Evolutionary conservation across 768 basidiomycete species (phyloP).

Genomic region (Coprinopsis strossmayeri): DNA sequence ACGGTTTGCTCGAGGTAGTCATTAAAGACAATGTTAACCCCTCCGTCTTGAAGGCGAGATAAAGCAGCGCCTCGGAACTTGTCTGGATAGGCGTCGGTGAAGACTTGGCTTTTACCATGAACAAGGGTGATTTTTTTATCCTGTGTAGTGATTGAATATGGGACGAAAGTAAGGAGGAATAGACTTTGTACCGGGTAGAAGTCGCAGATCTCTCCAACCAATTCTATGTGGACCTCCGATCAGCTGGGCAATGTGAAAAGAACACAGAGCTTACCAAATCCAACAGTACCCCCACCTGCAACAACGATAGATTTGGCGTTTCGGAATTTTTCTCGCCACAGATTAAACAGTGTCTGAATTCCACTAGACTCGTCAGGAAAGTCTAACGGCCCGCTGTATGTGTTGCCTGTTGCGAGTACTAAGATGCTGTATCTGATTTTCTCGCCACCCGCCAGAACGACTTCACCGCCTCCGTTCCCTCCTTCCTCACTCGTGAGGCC

Average conservation of each 20-base stretch:
- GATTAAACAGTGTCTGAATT: constrained; percentile 18
- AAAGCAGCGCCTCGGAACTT: constrained; percentile 40
- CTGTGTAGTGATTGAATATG: constrained; percentile 12
- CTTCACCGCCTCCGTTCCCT: constrained; percentile 23
- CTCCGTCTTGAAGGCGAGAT: constrained; percentile 28
- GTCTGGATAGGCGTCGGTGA: constrained; percentile 45
- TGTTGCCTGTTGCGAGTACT: constrained; percentile 45
- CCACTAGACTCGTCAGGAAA: constrained; percentile 21
- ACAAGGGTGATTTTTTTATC: constrained; percentile 49
- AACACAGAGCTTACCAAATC: constrained; percentile 27
- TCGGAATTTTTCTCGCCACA: constrained; percentile 23
- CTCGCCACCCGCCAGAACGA: constrained; percentile 40
- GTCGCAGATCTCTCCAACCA: constrained; percentile 37
- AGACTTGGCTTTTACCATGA: constrained; percentile 37
- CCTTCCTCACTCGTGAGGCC: constrained; percentile 10
- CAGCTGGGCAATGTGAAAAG: not conserved
- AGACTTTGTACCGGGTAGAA: constrained; percentile 24
- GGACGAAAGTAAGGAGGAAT: constrained; percentile 2
- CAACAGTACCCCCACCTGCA: constrained; percentile 51
- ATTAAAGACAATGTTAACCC: constrained; percentile 39
- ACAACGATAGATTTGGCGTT: constrained; percentile 35
- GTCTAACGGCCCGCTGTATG: constrained; percentile 33
- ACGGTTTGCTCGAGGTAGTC: constrained; percentile 44
- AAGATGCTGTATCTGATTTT: constrained; percentile 40
- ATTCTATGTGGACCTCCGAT: constrained; percentile 22